A percentile compares a stretch with the other conserved stretches of the same genome.
phyloP scores from a whole-genome alignment of 306 rosid genomes.

The Sophora flavescens region DNA sequence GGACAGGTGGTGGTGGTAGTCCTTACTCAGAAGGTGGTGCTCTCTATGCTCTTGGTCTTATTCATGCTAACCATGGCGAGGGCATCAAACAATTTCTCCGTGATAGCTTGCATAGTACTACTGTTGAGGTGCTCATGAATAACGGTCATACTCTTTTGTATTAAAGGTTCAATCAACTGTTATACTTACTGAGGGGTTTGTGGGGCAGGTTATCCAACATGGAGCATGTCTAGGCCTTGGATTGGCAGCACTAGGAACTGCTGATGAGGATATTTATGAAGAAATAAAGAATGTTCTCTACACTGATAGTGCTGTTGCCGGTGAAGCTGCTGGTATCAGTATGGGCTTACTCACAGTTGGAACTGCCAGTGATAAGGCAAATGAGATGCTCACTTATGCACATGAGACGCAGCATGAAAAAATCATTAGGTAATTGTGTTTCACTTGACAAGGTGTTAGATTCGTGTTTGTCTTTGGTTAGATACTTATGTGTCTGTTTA shows the following conservation, averaged over 20 bases:
- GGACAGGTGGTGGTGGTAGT: slow-evolving; percentile 93
- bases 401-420: slow-evolving; percentile 97
- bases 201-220: slow-evolving; percentile 88
- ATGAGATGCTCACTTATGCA: slow-evolving; percentile 97
- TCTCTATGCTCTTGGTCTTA: slow-evolving; percentile 96
- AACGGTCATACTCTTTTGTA: background rate
- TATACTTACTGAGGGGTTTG: slow-evolving; percentile 36
- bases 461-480: slow-evolving; percentile 26
- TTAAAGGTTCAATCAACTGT: slow-evolving; percentile 11
- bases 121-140: slow-evolving; percentile 79
- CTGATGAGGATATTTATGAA: slow-evolving; percentile 90
- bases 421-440: slow-evolving; percentile 71
- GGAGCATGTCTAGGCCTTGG: slow-evolving; percentile 99
- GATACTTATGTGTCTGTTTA: slow-evolving; percentile 29
- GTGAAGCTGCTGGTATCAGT: slow-evolving; percentile 97
- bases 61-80: slow-evolving; percentile 98
- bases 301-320: slow-evolving; percentile 97
- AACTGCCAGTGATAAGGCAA: slow-evolving; percentile 94
- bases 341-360: slow-evolving; percentile 99
- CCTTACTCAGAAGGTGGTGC: slow-evolving; percentile 98
- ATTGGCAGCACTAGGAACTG: slow-evolving; percentile 92
- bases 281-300: slow-evolving; percentile 86
- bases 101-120: slow-evolving; percentile 84
- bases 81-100: slow-evolving; percentile 97
- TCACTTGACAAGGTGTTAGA: slow-evolving; percentile 23